phyloP scores from a whole-genome alignment of 345 rosid species.

The Diplotaxis tenuifolia region DNA sequence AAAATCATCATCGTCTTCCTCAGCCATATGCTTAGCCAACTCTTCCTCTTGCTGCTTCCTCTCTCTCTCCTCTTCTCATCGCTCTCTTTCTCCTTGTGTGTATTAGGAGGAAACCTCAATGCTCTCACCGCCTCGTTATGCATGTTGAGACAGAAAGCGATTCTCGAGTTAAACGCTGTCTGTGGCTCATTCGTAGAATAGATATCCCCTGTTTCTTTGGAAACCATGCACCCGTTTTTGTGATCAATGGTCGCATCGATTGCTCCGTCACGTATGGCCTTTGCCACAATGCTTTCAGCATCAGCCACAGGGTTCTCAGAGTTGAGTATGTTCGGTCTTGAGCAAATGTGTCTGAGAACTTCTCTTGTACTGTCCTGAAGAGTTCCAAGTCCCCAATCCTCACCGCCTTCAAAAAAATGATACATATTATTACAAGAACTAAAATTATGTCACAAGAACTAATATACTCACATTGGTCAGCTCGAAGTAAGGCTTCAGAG shows the following conservation, averaged over 20 bases:
- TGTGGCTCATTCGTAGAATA: conserved; percentile 92
- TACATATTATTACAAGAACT: not conserved
- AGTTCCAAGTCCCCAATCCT: conserved; percentile 89
- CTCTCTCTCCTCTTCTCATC: conserved; percentile 87
- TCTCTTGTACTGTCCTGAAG: conserved; percentile 71
- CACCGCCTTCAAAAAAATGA: conserved; percentile 62
- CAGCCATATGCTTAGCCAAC: conserved; percentile 85
- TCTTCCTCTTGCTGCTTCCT: conserved; percentile 92
- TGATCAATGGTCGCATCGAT: conserved; percentile 80
- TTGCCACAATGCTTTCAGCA: conserved; percentile 79
- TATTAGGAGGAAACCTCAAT: conserved; percentile 68
- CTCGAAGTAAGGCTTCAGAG: conserved; percentile 82
- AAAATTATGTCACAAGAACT: not conserved
- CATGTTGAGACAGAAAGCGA: conserved; percentile 88
- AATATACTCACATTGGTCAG: conserved; percentile 72
- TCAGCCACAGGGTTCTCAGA: conserved; percentile 71
- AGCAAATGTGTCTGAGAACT: conserved; percentile 62
- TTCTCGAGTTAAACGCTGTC: conserved; percentile 77
- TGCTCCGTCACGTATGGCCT: conserved; percentile 85
- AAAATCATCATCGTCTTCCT: conserved; percentile 88
- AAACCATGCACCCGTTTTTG: conserved; percentile 70
- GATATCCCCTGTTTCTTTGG: conserved; percentile 87
- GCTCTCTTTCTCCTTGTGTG: conserved; percentile 88
- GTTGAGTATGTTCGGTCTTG: conserved; percentile 65
- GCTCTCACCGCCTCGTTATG: conserved; percentile 87